Conservation (phyloP, 2,329 filamentous ascomycete species). For the Colletotrichum scovillei region DNA sequence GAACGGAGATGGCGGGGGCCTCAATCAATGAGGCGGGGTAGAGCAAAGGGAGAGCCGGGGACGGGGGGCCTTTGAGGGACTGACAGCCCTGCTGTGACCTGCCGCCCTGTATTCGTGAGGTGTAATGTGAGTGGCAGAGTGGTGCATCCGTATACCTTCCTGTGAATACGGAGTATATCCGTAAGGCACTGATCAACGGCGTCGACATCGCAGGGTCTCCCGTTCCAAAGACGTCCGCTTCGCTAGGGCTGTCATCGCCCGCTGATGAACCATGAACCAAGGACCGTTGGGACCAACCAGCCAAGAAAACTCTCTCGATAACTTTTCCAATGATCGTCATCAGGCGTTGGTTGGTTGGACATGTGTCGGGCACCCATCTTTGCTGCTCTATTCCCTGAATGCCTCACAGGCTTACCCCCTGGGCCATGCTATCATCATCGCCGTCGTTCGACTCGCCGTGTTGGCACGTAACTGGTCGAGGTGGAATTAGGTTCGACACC, state of each 20-base stretch:
- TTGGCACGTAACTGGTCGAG: not conserved
- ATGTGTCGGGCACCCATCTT: not conserved
- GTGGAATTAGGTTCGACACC: not conserved
- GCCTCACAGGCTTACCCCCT: not conserved
- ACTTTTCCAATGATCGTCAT: not conserved
- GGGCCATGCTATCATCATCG: not conserved
- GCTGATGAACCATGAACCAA: conserved; percentile 7
- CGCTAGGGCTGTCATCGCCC: not conserved
- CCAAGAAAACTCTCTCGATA: not conserved
- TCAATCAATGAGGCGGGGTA: conserved; percentile 18
- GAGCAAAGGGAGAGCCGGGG: not conserved
- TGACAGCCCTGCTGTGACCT: not conserved
- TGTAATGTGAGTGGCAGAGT: too few species aligned
- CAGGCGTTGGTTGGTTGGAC: not conserved
- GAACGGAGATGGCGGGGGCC: conserved; percentile 28
- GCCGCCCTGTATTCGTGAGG: not conserved
- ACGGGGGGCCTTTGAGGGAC: not conserved
- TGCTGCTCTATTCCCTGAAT: not conserved
- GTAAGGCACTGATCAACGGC: not conserved
- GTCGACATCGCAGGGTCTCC: not conserved
- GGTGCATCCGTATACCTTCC: too few species aligned
- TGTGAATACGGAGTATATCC: too few species aligned
- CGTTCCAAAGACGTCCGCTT: not conserved
- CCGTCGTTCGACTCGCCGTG: not conserved
- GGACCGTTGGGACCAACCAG: not conserved